Evolutionary conservation across 139 green algal genomes (phyloP), one percentile per base, ranked within the genome.

Genomic region (Coelastrella sp.): DNA sequence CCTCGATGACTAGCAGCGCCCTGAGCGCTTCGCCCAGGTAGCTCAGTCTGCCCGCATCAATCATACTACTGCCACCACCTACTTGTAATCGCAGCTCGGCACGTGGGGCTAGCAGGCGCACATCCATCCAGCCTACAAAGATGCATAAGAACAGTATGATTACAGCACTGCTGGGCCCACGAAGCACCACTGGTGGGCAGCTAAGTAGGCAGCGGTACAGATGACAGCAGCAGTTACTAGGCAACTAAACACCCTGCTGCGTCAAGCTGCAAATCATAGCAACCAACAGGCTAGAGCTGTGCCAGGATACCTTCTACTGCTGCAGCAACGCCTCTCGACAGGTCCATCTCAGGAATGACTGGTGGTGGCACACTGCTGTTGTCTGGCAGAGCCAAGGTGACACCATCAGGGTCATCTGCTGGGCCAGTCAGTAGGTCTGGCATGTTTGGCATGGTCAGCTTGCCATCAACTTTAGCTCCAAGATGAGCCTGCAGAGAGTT

Each of bases 21-120:
- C 97, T 83, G 82, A 99, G 94, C 7, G 94, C 95, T 80, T 98
- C 94, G 4, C 97, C 97, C 13, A 98, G 88, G 64, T 92, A 96
- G 77, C 92, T 95, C 73, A 98, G 94, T 68, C 94, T 92, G 13
- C 90, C 59, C 0, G 91, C 87, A 60, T 97, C 94, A 8, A 97
- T 92, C 32, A 98, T 92, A 16, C 71, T 68, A 5, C 84, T 76
- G 58, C 92, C 79, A 4, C 94, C 96, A 14, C 73, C 92, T n/a
- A 96, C 82, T 86, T 97, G 86, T 83, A 99, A 16, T 17, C 95
- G 94, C 92, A 98, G 85, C 93, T 98, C 97, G 13, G 96, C 96
- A 19, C 96, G 94, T 5, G 97, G 96, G 0, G 96, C 95, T 85
- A 98, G 92, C 91, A 99, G 89, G 10, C 96, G 92, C 57, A 98